Evolutionary conservation across 2,329 filamentous ascomycete species (phyloP), one percentile per base, ranked within the genome.

Genomic region (Colletotrichum zoysiae): DNA sequence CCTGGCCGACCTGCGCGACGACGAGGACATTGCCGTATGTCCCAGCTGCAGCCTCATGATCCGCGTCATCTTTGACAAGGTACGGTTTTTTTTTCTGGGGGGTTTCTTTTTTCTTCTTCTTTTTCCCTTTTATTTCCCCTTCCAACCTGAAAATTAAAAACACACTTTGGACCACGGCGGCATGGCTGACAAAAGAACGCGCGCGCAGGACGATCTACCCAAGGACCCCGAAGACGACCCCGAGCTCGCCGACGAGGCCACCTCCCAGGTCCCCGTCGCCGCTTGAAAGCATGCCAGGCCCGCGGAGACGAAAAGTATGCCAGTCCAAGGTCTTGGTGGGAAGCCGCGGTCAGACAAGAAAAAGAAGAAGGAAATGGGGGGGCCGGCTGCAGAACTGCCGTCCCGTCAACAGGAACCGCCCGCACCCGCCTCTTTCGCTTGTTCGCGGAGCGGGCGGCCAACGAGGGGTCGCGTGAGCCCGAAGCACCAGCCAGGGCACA

Each of bases 11-110:
- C 85, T 99, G 77, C 89, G 91, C 70, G 95, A 98, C 79, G 93
- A 94, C 74, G 91, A 95, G 81, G 95, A 98, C 77, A 95, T 99
- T 79, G 96, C 93, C n/a, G 93, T 98, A 14, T 99, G 96, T 78
- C 96, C 96, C 30, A 98, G 95, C 80, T 99, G 96, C 83, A 98
- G 95, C 81, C 85, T 99, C 77, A 97, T 97, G 94, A 97, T 99
- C 69, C 86, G 92, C 70, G 95, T 99, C 18, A 97, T 99, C 58
- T 99, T 95, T 77, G 96, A 98, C 75, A 82, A 89, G 79, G 94
- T 96, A 82, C 77, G n/a, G n/a, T 56, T 26, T 11, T n/a, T 23
- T 20, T 9, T 18, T 42, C 26, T 26, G 26, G 26, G 26, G 26
- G 26, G 26, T 26, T 26, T 26, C 3, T 26, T 26, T 44, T 20